Conservation (phyloP, 2,329 filamentous ascomycete genomes). For the Diatrype stigma region DNA sequence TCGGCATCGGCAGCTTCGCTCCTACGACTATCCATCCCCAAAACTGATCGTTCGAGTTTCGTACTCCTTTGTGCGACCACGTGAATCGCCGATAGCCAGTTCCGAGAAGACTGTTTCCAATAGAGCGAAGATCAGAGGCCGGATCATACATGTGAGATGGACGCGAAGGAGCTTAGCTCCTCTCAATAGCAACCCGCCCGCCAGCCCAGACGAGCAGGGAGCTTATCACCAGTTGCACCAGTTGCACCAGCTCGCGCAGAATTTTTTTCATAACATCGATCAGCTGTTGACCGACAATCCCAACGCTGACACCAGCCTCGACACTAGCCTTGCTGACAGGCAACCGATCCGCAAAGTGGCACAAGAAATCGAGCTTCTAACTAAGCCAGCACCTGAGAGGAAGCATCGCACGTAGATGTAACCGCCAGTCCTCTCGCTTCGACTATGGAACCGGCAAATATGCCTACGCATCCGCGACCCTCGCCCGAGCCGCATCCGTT, state of each 20-base stretch:
- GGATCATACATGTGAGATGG: background rate
- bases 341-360: too few relatives aligned
- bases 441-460: slow-evolving; percentile 18
- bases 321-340: background rate
- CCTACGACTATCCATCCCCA: background rate
- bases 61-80: background rate
- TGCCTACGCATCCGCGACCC: slow-evolving; percentile 45
- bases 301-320: background rate
- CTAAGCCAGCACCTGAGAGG: too few relatives aligned
- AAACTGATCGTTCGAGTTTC: background rate
- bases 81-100: background rate
- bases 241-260: background rate
- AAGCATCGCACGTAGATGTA: background rate
- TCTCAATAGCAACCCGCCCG: background rate
- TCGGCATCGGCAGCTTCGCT: background rate
- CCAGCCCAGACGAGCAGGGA: background rate
- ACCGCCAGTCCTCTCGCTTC: background rate
- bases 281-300: background rate
- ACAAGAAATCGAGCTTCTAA: background rate
- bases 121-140: background rate
- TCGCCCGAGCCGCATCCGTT: slow-evolving; percentile 47
- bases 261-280: background rate
- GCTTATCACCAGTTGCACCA: too few relatives aligned
- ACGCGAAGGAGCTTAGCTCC: background rate
- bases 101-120: background rate